Base-by-base conservation (phyloP, 2,329 filamentous ascomycete species). In the Trichophyton mentagrophytes region DNA sequence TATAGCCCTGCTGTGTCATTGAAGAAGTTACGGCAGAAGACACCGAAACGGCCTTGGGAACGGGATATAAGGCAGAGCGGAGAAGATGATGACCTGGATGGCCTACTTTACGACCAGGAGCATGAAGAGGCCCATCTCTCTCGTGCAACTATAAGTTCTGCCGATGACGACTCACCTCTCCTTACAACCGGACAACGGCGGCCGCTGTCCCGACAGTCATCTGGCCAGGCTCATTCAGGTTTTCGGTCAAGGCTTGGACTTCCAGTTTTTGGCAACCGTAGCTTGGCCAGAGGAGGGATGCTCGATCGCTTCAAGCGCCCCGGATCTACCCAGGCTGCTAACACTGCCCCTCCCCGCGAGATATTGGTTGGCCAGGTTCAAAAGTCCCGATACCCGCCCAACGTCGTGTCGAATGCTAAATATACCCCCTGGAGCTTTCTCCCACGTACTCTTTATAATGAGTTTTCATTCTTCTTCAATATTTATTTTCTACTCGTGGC, bases 381-480 rank as follows among this genome's bases (percentile, higher is more conserved):
- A 70, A 73, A 83, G 30, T 79, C 85, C 57, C 85, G 87, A 66
- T 97, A 92, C 72, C 92, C 93, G 8, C 84, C 88, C 7, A 99
- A 99, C 73, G 82, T 90, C 61, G 83, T 99, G 57, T 97, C 92
- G 40, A 97, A 99, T 72, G 92, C 93, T 60, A 99, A 97, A 79
- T 99, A 99, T 73, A 97, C 92, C 33, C 85, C 91, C 0, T 87
- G 91, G 78, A 96, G 88, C 59, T 99, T 99, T 74, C 81, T 99
- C 13, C 95, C 95, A 1, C 81, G 92, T 59, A 99, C 93, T 0
- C 79, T 99, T 22, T 99, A 96, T 76, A 97, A 97, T 76, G 93
- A 99, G 71, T 99, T 99, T 72, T 96, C 92, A 62, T 99, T 97
- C 78, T 99, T 99, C 77, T 96, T 99, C 80, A 99, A 99, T 80